phyloP scores from a whole-genome alignment of 306 rosid species.

The Cajanus cajan region DNA sequence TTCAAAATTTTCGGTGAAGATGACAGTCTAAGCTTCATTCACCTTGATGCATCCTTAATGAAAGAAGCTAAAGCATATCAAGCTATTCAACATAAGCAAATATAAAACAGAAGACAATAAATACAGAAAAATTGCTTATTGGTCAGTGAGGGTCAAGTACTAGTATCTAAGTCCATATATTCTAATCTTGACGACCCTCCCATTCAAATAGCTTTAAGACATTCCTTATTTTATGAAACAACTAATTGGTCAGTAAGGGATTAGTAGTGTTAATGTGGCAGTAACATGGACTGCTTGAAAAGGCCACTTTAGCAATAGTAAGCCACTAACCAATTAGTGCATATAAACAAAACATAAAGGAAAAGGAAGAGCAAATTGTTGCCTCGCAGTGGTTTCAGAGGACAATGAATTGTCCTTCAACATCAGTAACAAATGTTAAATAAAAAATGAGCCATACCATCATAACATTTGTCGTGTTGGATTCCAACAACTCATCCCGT shows the following conservation, averaged over 20 bases:
- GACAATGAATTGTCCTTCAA: not conserved
- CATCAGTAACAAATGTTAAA: not conserved
- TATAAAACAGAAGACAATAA: not conserved
- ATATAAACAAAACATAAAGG: not conserved
- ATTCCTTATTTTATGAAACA: not conserved
- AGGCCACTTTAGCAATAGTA: not conserved
- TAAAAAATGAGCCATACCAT: slow-evolving; percentile 40
- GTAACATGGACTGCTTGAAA: not conserved
- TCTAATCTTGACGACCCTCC: not conserved
- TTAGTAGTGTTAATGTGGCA: not conserved
- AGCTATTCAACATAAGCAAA: not conserved
- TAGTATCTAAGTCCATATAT: not conserved
- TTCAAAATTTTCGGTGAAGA: not conserved
- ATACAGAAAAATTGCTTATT: not conserved
- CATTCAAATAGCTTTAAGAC: not conserved
- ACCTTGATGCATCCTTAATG: too few species aligned
- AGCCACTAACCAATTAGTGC: not conserved
- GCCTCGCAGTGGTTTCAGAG: not conserved
- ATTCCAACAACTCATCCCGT: slow-evolving; percentile 34
- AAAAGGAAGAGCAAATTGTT: not conserved
- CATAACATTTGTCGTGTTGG: slow-evolving; percentile 14
- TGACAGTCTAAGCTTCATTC: not conserved
- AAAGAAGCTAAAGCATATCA: not conserved
- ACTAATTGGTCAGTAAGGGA: not conserved
- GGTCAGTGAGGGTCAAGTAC: not conserved